phyloP scores from a whole-genome alignment of 148 eudicot genomes.

The Salicornia ramosissima region DNA sequence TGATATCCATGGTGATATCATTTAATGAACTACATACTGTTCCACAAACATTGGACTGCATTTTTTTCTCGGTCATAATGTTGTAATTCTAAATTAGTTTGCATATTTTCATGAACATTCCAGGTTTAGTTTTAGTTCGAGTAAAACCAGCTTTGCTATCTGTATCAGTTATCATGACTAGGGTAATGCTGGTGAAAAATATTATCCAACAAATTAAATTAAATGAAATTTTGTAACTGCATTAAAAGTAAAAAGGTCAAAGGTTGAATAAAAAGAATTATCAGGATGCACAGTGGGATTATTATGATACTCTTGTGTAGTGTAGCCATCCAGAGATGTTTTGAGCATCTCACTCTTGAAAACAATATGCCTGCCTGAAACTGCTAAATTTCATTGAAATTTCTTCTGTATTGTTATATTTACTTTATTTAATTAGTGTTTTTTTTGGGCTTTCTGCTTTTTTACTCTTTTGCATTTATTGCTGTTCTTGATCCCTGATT shows the following conservation, averaged over 20 bases:
- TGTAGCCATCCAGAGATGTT: too few relatives aligned
- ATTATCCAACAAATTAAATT: background rate
- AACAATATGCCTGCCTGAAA: background rate
- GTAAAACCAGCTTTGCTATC: background rate
- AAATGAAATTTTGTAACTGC: background rate
- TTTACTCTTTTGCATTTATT: background rate
- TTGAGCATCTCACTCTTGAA: background rate
- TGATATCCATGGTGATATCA: background rate
- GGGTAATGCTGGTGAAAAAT: background rate
- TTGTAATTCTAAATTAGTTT: background rate
- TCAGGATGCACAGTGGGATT: background rate
- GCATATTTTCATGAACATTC: background rate
- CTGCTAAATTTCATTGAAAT: background rate
- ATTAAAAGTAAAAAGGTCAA: too few relatives aligned
- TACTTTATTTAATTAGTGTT: too few relatives aligned
- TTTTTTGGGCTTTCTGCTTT: background rate
- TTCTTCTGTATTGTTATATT: background rate
- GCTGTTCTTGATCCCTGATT: slow-evolving; percentile 5
- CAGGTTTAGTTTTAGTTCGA: background rate
- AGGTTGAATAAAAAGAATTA: background rate
- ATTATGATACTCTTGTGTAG: background rate
- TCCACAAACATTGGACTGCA: background rate
- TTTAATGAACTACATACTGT: slow-evolving; percentile 10
- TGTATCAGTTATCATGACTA: background rate
- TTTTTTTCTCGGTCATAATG: background rate